Percentiles rank a stretch among this genome's conserved stretches.
Evolutionary conservation across 148 eudicot genomes (phyloP).

Genomic region (Silene latifolia): DNA sequence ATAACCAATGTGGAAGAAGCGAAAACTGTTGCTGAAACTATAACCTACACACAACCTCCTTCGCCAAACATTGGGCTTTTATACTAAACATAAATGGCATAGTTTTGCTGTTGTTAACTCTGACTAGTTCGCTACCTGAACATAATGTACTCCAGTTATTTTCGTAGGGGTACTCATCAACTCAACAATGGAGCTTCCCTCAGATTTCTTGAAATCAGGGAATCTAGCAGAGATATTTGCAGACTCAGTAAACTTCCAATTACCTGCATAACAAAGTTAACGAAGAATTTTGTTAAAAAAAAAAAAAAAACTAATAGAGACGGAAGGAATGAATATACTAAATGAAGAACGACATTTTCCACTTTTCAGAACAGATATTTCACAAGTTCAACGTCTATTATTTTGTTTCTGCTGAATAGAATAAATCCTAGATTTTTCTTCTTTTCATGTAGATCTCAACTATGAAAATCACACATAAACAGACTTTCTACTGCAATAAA

Average conservation of each 20-base stretch:
- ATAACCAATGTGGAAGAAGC: no score
- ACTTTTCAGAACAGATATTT: background rate
- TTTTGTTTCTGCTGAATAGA: background rate
- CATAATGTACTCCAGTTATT: conserved; percentile 94
- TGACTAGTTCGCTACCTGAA: conserved; percentile 56
- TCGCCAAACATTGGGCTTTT: no score
- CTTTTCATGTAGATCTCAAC: background rate
- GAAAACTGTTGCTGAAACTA: no score
- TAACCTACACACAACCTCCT: no score
- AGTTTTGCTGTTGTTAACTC: background rate
- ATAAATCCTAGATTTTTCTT: background rate
- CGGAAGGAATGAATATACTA: background rate
- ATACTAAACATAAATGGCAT: background rate
- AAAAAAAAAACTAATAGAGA: background rate
- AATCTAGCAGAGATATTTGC: conserved; percentile 73
- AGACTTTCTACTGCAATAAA: background rate
- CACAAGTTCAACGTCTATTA: background rate
- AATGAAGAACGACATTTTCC: background rate
- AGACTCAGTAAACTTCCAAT: conserved; percentile 73
- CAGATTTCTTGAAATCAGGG: conserved; percentile 77
- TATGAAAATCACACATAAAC: background rate
- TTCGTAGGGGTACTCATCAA: conserved; percentile 89
- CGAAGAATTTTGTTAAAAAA: background rate
- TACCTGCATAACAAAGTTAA: conserved; percentile 44
- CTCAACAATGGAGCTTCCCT: conserved; percentile 87